These are phyloP conservation scores for Dentipellis fragilis DNA, from an alignment of 768 basidiomycete genomes.

Conservation along the genomic window DNA sequence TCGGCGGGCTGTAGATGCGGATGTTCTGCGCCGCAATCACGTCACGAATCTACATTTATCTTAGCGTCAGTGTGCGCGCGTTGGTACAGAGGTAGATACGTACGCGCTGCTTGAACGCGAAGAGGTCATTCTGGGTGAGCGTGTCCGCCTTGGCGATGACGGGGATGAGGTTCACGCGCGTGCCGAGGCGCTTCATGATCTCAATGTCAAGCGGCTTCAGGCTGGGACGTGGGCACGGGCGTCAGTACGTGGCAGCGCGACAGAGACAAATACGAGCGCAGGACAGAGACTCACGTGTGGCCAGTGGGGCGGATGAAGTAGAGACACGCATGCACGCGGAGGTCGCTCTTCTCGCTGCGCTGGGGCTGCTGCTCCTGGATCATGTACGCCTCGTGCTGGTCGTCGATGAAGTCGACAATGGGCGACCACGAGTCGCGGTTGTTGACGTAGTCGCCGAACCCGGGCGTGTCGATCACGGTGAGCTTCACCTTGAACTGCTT, in stretches of 20 bases:
- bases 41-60: slow-evolving; percentile 60
- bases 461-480: slow-evolving; percentile 97
- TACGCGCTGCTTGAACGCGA: slow-evolving; percentile 88
- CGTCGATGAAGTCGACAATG: slow-evolving; percentile 96
- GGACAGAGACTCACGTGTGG: slow-evolving; percentile 64
- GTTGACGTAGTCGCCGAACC: slow-evolving; percentile 99
- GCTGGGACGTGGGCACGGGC: slow-evolving; percentile 27
- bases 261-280: neutral
- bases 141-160: slow-evolving; percentile 98
- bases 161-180: slow-evolving; percentile 95
- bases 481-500: slow-evolving; percentile 99
- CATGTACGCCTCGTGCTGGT: slow-evolving; percentile 94
- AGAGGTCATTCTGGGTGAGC: slow-evolving; percentile 86
- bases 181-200: slow-evolving; percentile 98
- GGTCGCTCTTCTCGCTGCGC: slow-evolving; percentile 86
- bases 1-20: slow-evolving; percentile 87
- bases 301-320: slow-evolving; percentile 97
- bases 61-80: neutral
- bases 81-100: slow-evolving; percentile 18
- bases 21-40: slow-evolving; percentile 88
- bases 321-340: slow-evolving; percentile 92
- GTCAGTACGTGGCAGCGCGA: neutral
- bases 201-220: slow-evolving; percentile 97
- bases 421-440: slow-evolving; percentile 98
- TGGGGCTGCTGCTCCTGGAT: slow-evolving; percentile 99